Evolutionary conservation across 345 rosid species (phyloP), one percentile per base, ranked within the genome.

Genomic region (Viola odorata): DNA sequence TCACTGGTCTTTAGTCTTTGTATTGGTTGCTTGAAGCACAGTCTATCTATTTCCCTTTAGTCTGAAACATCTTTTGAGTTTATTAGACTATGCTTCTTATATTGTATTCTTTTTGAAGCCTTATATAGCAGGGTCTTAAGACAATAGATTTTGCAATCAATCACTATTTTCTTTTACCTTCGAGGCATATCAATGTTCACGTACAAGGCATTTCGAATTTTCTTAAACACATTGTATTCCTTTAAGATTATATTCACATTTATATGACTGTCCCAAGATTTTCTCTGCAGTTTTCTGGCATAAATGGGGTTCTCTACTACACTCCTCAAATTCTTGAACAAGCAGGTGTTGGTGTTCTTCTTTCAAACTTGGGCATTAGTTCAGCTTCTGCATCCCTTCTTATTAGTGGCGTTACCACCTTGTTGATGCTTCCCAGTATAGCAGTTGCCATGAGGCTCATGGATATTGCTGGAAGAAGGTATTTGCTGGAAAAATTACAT

Each of bases 261-360:
- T 61, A 16, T 3, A 32, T 5, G 36, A 52, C n/a, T 11, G 23
- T 37, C 55, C 12, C 13, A 37, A 17, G n/a, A 44, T 44, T 16
- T 40, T n/a, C 42, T 39, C 55, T 68, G 82, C 83, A 94, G 99
- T 88, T 91, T 71, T 85, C 95, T 57, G 99, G 99, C 47, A 94
- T 94, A 75, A 94, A 94, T 45, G 99, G 99, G 37, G 95, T 94
- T 63, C 88, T 94, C 39, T 94, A 88, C 80, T 94, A 94, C 81
- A 88, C 95, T 53, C 99, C 99, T 67, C 97, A 91, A 81, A 90
- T 94, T 78, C 89, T 94, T 12, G 89, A 91, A 82, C 91, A 86
- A 69, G 96, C 99, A 0, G 99, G 99, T 52, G 96, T 85, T 0
- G 96, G 97, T 13, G 67, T 83, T 80, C 92, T 88, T 71, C 88